Percentiles rank a stretch among this genome's conserved stretches.
phyloP scores from a whole-genome alignment of 495 filamentous ascomycete species.

The Penicillium nucicola region DNA sequence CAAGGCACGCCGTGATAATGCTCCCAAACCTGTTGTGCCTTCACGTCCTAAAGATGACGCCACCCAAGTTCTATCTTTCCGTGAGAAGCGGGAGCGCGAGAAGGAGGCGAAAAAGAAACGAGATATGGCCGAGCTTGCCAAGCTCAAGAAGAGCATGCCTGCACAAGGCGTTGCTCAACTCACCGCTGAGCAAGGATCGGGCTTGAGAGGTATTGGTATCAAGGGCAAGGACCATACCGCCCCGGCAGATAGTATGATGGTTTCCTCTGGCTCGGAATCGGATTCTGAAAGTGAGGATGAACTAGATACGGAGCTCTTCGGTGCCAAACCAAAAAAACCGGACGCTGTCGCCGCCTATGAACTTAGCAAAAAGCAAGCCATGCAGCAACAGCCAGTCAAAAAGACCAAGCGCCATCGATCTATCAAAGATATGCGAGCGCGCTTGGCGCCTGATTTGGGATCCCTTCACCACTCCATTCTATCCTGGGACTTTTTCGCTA shows the following conservation, averaged over 20 bases:
- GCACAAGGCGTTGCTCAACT: slow-evolving; percentile 53
- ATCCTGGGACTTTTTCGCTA: slow-evolving; percentile 89
- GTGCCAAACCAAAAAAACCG: slow-evolving; percentile 42
- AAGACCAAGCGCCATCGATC: slow-evolving; percentile 74
- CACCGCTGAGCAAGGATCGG: slow-evolving; percentile 72
- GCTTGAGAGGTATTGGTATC: slow-evolving; percentile 69
- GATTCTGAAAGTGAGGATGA: slow-evolving; percentile 71
- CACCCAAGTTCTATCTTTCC: slow-evolving; percentile 47
- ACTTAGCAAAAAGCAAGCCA: slow-evolving; percentile 50
- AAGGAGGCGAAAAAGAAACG: slow-evolving; percentile 70
- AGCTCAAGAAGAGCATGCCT: slow-evolving; percentile 54
- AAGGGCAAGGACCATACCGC: slow-evolving; percentile 74
- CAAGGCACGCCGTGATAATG: slow-evolving; percentile 5
- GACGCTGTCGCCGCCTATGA: slow-evolving; percentile 52
- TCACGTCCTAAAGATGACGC: slow-evolving; percentile 36
- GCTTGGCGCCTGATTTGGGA: slow-evolving; percentile 85
- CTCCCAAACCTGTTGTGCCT: slow-evolving; percentile 27
- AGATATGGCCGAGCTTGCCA: slow-evolving; percentile 64
- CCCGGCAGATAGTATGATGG: slow-evolving; percentile 81
- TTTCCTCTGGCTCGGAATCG: slow-evolving; percentile 68
- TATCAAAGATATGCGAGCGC: slow-evolving; percentile 88
- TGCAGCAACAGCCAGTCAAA: slow-evolving; percentile 67
- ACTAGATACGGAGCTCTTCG: slow-evolving; percentile 60
- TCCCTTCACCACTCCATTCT: slow-evolving; percentile 80
- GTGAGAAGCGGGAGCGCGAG: slow-evolving; percentile 67